Evolutionary conservation across 2,329 filamentous ascomycete species (phyloP).

Genomic region (Xylaria sp.): DNA sequence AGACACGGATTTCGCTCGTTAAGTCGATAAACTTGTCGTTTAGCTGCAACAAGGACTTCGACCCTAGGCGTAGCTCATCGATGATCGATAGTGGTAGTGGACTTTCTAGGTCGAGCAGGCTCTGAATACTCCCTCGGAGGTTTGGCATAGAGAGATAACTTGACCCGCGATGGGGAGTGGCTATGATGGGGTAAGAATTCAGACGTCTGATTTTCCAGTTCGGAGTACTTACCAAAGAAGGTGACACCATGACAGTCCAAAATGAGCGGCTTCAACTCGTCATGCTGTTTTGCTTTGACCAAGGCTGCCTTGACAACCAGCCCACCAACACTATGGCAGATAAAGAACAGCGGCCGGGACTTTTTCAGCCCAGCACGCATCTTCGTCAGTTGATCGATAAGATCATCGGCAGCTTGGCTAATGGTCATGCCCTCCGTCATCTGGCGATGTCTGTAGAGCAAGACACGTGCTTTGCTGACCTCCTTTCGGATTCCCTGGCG

Average conservation of each 20-base stretch:
- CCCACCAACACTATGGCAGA: slow-evolving; percentile 57
- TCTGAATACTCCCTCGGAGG: slow-evolving; percentile 50
- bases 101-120: slow-evolving; percentile 45
- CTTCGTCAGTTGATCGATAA: slow-evolving; percentile 40
- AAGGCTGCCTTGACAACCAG: slow-evolving; percentile 54
- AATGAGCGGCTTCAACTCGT: slow-evolving; percentile 40
- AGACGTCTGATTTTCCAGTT: neutral
- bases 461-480: slow-evolving; percentile 43
- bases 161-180: slow-evolving; percentile 57
- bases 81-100: slow-evolving; percentile 48
- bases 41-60: slow-evolving; percentile 42
- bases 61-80: slow-evolving; percentile 46
- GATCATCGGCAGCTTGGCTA: slow-evolving; percentile 40
- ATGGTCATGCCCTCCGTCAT: slow-evolving; percentile 39
- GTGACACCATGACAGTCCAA: slow-evolving; percentile 56
- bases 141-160: slow-evolving; percentile 56
- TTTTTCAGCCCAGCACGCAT: slow-evolving; percentile 32
- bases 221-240: slow-evolving; percentile 46
- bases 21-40: slow-evolving; percentile 53
- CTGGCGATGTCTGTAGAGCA: slow-evolving; percentile 48
- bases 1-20: slow-evolving; percentile 53
- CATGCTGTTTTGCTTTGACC: slow-evolving; percentile 40
- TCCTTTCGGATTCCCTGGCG: slow-evolving; percentile 47
- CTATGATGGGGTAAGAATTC: slow-evolving; percentile 30
- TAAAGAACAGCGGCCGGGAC: slow-evolving; percentile 52